These are phyloP conservation scores for Saccharomycopsis fermentans DNA, from an alignment of 805 yeast species.

Conservation along the genomic window DNA sequence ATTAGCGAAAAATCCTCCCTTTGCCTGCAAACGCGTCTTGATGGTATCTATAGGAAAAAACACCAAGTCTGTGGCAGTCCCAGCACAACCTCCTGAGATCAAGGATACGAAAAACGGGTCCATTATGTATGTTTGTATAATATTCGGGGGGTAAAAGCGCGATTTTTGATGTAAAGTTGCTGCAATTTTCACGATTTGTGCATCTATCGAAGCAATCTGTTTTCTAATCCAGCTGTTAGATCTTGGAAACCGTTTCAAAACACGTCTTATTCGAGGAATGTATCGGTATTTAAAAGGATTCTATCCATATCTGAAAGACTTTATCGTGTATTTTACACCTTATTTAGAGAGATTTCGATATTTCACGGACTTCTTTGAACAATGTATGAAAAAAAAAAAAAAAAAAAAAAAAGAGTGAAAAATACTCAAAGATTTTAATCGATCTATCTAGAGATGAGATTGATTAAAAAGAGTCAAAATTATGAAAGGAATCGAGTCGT, in stretches of 20 bases:
- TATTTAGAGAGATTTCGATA: not conserved
- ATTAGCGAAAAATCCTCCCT: constrained; percentile 83
- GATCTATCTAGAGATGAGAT: not conserved
- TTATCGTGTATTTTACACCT: not conserved
- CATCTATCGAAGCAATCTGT: too few species aligned
- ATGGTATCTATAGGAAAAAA: constrained; percentile 95
- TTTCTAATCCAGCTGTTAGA: too few species aligned
- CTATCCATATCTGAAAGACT: too few species aligned
- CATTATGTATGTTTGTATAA: not conserved
- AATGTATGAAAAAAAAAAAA: not conserved
- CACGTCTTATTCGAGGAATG: too few species aligned
- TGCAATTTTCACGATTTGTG: too few species aligned
- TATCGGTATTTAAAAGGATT: too few species aligned
- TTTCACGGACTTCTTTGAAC: not conserved
- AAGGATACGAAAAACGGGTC: constrained; percentile 18
- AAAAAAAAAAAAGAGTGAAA: not conserved
- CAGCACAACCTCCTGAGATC: constrained; percentile 82
- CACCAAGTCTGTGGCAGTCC: constrained; percentile 87
- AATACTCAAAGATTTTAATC: not conserved
- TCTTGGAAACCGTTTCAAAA: too few species aligned
- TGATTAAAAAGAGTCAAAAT: too few species aligned
- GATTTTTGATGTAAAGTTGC: too few species aligned
- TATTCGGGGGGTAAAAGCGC: too few species aligned
- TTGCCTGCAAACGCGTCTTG: constrained; percentile 90
- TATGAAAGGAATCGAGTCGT: too few species aligned